Evolutionary conservation across 768 basidiomycete species (phyloP).

Genomic region (Boletus insuetus): DNA sequence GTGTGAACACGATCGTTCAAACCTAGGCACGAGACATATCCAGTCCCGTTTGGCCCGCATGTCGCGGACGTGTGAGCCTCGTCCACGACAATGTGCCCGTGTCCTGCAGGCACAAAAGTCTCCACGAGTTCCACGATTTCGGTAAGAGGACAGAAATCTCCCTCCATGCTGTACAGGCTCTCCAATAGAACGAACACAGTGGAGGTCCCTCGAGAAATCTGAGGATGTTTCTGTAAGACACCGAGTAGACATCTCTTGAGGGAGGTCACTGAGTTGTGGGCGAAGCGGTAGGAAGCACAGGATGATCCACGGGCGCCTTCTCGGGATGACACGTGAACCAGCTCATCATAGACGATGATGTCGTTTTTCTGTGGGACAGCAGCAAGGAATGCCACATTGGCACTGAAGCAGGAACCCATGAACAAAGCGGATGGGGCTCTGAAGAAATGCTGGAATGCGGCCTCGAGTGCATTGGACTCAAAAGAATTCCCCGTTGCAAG

Average conservation of each 20-base stretch:
- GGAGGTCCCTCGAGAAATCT: slow-evolving; percentile 22
- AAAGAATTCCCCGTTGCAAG: slow-evolving; percentile 41
- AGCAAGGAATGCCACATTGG: slow-evolving; percentile 49
- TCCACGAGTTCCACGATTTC: slow-evolving; percentile 42
- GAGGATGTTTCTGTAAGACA: slow-evolving; percentile 23
- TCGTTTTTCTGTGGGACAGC: slow-evolving; percentile 45
- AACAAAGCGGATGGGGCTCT: slow-evolving; percentile 43
- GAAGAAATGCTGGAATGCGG: slow-evolving; percentile 11
- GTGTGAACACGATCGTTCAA: slow-evolving; percentile 43
- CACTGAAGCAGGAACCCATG: slow-evolving; percentile 53
- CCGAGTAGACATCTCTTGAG: slow-evolving; percentile 31
- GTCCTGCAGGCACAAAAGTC: slow-evolving; percentile 33
- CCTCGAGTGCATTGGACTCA: slow-evolving; percentile 14
- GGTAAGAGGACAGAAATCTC: slow-evolving; percentile 47
- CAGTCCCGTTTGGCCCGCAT: slow-evolving; percentile 48
- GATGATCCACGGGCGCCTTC: slow-evolving; percentile 48
- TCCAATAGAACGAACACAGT: slow-evolving; percentile 52
- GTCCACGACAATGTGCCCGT: slow-evolving; percentile 48
- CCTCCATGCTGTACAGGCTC: slow-evolving; percentile 61
- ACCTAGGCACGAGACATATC: slow-evolving; percentile 40
- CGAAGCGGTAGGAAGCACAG: slow-evolving; percentile 33
- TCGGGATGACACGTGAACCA: slow-evolving; percentile 50
- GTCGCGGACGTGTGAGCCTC: slow-evolving; percentile 58
- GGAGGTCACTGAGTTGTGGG: slow-evolving; percentile 43
- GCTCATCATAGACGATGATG: slow-evolving; percentile 50